Evolutionary conservation across 1,284 basidiomycete genomes (phyloP), one percentile per base, ranked within the genome.

Genomic region (Leccinum pachyderme): DNA sequence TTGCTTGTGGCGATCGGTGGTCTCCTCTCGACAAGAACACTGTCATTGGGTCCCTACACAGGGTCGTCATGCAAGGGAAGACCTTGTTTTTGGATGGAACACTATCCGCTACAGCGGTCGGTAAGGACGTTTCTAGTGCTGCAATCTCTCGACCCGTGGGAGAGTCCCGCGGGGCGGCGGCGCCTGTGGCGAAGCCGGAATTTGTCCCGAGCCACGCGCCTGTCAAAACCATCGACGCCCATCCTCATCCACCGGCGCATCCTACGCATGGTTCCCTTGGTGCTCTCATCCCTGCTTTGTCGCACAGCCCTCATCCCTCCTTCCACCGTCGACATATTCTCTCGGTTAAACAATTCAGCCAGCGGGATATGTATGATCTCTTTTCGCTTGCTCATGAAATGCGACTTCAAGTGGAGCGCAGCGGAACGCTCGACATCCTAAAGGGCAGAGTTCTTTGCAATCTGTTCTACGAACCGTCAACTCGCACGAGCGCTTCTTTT

Each of bases 381-480:
- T 99, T 99, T 79, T 88, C 92, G 55, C 78, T 98, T 47, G 96
- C 97, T 2, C 90, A 94, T 64, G 97, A 99, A 75, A 96, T 99
- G 93, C 89, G 94, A 52, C 81, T 93, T 33, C 91, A 95, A 69
- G 95, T 98, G 28, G 97, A 99, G 75, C 86, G 95, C 39, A 89
- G 87, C 63, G 94, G 95, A 4, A 84, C 84, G 3, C 79, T 98
- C 55, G 95, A 99, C 67, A 84, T 98, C 51, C 80, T 99, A 41
- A 90, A 88, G 60, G 96, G 96, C 47, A 91, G 89, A 59, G 89
- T 99, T 0, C 82, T 99, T 5, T 95, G 91, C 69, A 96, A 89
- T n/a, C 73, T 98, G 39, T 99, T 99, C 81, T 99, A 96, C 74
- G 97, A 99, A 72, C 93, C 97, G 2, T 98, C 95, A 8, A 99